Percentiles rank a stretch among this genome's conserved stretches.
These are phyloP conservation scores for Ustilago trichophora DNA, from an alignment of 1,284 basidiomycete species.

Conservation along the genomic window DNA sequence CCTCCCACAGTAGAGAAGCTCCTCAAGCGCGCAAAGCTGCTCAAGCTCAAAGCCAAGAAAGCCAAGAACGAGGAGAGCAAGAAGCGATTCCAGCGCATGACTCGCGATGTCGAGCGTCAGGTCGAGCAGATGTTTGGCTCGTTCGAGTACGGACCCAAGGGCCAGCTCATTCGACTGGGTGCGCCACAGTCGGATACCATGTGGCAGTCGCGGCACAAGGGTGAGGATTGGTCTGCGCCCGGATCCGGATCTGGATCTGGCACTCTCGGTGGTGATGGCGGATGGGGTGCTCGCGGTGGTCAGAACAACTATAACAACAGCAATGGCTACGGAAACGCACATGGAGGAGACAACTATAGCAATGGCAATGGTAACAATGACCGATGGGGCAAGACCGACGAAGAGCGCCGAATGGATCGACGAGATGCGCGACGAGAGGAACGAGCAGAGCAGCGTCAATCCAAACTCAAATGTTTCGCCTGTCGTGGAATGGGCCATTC, in stretches of 20 bases:
- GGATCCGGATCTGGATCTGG: background rate
- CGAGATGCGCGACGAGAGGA: constrained; percentile 74
- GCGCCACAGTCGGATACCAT: constrained; percentile 46
- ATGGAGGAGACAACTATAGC: background rate
- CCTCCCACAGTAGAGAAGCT: constrained; percentile 46
- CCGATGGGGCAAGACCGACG: constrained; percentile 20
- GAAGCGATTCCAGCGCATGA: constrained; percentile 29
- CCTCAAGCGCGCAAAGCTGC: constrained; percentile 61
- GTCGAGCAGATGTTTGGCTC: constrained; percentile 50
- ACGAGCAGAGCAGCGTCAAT: constrained; percentile 74
- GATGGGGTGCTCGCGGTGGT: constrained; percentile 34
- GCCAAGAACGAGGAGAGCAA: constrained; percentile 55
- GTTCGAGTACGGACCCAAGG: constrained; percentile 50
- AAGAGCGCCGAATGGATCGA: constrained; percentile 58
- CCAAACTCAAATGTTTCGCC: constrained; percentile 81
- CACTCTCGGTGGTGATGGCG: constrained; percentile 19
- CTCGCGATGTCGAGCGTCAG: constrained; percentile 65
- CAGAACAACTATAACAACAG: constrained; percentile 3
- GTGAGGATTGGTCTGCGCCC: constrained; percentile 29
- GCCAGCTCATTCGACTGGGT: constrained; percentile 32
- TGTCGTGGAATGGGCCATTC: constrained; percentile 86
- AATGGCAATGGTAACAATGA: constrained; percentile 1
- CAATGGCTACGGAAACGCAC: too few species aligned
- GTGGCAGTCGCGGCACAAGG: constrained; percentile 37
- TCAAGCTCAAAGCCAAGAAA: constrained; percentile 61